phyloP scores from a whole-genome alignment of 306 rosid genomes.

The Cajanus cajan region DNA sequence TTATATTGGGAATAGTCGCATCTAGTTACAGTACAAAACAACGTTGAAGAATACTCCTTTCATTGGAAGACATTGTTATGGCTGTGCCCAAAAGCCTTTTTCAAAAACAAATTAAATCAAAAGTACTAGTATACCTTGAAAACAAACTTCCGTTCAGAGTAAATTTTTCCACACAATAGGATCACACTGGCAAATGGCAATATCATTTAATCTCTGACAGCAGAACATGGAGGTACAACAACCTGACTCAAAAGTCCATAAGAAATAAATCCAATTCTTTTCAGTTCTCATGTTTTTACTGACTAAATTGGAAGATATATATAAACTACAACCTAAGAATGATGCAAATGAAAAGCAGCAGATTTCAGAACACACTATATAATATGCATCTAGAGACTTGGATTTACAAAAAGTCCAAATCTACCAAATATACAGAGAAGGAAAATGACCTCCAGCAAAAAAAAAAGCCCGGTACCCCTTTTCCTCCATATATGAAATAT shows the following conservation, averaged over 20 bases:
- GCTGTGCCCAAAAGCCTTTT: not conserved
- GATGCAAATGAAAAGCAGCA: not conserved
- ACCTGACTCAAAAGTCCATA: constrained; percentile 14
- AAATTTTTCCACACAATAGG: not conserved
- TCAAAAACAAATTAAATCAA: not conserved
- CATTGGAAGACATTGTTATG: not conserved
- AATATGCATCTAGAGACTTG: constrained; percentile 43
- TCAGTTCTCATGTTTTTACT: not conserved
- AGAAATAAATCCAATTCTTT: not conserved
- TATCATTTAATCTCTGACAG: not conserved
- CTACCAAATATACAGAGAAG: constrained; percentile 41
- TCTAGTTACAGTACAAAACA: not conserved
- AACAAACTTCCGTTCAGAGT: not conserved
- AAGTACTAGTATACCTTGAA: not conserved
- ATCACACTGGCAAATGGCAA: not conserved
- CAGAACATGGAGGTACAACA: not conserved
- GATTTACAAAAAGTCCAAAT: constrained; percentile 58
- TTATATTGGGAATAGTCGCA: not conserved
- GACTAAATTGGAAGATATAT: constrained; percentile 21
- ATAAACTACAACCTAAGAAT: constrained; percentile 22
- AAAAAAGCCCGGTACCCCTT: constrained; percentile 46
- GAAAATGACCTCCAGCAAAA: constrained; percentile 43
- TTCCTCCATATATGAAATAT: constrained; percentile 43
- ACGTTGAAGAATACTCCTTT: not conserved
- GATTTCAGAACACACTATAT: constrained; percentile 28